Base-by-base conservation (phyloP, 108 stramenopile species). In the Discostella pseudostelligera region DNA sequence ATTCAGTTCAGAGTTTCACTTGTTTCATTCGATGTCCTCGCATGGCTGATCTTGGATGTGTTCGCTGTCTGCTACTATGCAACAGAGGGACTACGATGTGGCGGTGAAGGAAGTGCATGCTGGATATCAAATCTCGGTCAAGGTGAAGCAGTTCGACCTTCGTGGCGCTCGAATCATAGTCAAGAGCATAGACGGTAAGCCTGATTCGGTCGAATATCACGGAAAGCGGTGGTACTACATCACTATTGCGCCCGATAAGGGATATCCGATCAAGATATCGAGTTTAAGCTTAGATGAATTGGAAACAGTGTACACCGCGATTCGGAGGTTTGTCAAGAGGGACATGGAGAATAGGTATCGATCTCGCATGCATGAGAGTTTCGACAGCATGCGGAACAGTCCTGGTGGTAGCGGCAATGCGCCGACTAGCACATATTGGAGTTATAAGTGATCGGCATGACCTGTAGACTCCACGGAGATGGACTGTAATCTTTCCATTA, bases 61-160 rank as follows among this genome's bases (percentile, higher is more conserved):
- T n/a, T n/a, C n/a, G n/a, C 46, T 62, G 8, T n/a, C 29, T 65
- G 11, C 1, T 11, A 19, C 43, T 0, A 5, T 48, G 0, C 19
- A 1, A 28, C 54, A 71, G 70, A 29, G 20, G 17, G 78, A 79
- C 8, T 79, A 79, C 40, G 78, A 79, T 45, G 57, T 24, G 16
- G 78, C 78, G 0, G 78, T 79, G 50, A 71, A 58, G 39, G 78
- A 79, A 56, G 44, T 57, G 19, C 78, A 79, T 4, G 24, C 39
- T 0, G 35, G 49, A 35, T 47, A 51, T 5, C 54, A 62, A 51
- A 36, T 67, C 46, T 74, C 72, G 7, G 72, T 74, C 21, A 71
- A 79, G 61, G 72, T 79, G 19, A 79, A 79, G 62, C 72, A 79
- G 36, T 79, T 79, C 46, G 69, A 74, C 59, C 21, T 79, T 0